These are phyloP conservation scores for Stereum hirsutum DNA, from an alignment of 1,284 basidiomycete species.

Conservation along the genomic window DNA sequence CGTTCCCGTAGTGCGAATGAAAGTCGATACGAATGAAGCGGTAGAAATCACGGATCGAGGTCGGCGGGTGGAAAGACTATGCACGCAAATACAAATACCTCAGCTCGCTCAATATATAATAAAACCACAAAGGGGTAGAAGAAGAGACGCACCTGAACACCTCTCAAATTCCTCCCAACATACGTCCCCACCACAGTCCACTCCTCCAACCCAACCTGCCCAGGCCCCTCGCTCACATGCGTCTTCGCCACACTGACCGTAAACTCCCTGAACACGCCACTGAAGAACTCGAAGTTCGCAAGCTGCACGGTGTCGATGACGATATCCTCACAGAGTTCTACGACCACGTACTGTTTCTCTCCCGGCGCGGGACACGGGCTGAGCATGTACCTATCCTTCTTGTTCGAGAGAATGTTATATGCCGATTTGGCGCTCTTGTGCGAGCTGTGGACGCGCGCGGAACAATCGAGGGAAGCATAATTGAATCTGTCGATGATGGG, in stretches of 20 bases:
- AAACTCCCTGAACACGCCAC: conserved; percentile 92
- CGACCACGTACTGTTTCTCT: conserved; percentile 79
- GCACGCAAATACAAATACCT: background rate
- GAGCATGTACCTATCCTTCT: conserved; percentile 96
- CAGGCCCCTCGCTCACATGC: conserved; percentile 47
- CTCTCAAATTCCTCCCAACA: conserved; percentile 81
- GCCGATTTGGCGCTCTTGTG: conserved; percentile 82
- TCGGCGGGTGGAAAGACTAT: conserved; percentile 72
- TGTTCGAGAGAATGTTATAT: conserved; percentile 78
- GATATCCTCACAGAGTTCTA: conserved; percentile 97
- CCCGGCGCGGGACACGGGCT: conserved; percentile 81
- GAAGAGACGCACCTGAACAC: conserved; percentile 68
- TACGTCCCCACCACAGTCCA: conserved; percentile 75
- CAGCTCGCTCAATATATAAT: background rate
- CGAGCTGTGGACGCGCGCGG: conserved; percentile 81
- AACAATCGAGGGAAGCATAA: conserved; percentile 90
- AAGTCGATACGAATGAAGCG: conserved; percentile 95
- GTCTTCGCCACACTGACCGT: conserved; percentile 80
- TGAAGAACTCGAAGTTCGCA: conserved; percentile 98
- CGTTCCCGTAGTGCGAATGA: conserved; percentile 86
- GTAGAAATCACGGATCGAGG: conserved; percentile 72
- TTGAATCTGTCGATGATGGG: conserved; percentile 81
- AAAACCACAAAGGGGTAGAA: conserved; percentile 2
- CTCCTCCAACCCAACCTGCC: too few relatives aligned
- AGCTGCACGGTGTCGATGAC: conserved; percentile 93